These are phyloP conservation scores for Acacia confusa DNA, from an alignment of 306 rosid genomes.

Conservation along the genomic window DNA sequence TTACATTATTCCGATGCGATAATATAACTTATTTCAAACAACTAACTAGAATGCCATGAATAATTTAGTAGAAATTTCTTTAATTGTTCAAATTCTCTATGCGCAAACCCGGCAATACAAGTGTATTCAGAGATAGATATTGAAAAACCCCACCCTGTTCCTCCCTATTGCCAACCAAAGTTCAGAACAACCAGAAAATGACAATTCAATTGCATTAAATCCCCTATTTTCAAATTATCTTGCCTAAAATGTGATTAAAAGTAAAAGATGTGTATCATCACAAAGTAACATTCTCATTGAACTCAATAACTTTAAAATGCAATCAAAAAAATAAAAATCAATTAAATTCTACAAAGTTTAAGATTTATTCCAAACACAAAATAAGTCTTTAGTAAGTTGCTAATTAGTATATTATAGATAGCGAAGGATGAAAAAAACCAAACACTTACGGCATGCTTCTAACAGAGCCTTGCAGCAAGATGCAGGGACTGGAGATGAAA, in stretches of 20 bases:
- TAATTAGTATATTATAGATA: neutral
- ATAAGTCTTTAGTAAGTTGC: neutral
- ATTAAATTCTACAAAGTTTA: neutral
- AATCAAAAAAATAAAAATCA: neutral
- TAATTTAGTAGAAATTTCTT: neutral
- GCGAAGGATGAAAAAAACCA: neutral
- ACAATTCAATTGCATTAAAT: neutral
- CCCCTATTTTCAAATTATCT: neutral
- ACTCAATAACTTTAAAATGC: neutral
- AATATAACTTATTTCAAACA: neutral
- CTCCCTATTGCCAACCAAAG: neutral
- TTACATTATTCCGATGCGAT: neutral
- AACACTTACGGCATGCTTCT: slow-evolving; percentile 64
- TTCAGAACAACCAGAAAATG: neutral
- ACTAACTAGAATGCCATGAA: neutral
- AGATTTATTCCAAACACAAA: neutral
- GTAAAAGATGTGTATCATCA: neutral
- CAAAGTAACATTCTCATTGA: neutral
- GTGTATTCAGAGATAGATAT: neutral
- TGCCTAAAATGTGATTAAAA: neutral
- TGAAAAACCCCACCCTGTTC: neutral
- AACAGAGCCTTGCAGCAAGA: slow-evolving; percentile 74
- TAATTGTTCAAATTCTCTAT: neutral
- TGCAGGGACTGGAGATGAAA: slow-evolving; percentile 78
- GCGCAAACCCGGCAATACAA: neutral